Base-by-base conservation (phyloP, 352 stramenopile species). In the Thalassiosira sp. region DNA sequence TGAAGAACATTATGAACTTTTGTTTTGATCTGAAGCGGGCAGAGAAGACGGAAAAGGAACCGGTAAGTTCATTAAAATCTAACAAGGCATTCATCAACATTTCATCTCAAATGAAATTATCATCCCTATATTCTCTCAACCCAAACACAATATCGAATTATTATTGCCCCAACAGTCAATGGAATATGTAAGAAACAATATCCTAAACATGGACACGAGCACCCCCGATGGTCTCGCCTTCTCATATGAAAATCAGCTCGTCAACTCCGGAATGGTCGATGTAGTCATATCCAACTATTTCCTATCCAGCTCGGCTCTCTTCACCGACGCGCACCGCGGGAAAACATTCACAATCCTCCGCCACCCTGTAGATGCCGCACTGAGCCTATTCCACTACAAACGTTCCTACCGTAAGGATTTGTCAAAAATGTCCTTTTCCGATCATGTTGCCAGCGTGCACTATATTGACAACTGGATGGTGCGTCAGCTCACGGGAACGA, bases 381-480 rank as follows among this genome's bases (percentile, higher is more conserved):
- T 71, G 10, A 70, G 45, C 48, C 63, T 77, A 27, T 85, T 85
- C 28, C 65, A 80, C 51, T 79, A 82, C 72, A 28, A 82, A 66
- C 37, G 53, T 18, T 58, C 67, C 3, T 85, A 85, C 25, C 42
- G 65, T 3, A 25, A 49, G 31, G 65, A 77, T 49, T 72, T 72
- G 40, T 75, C 71, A n/a, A 63, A 66, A 35, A 79, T 79, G 45
- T 68, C 58, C 3, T 68, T 85, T 62, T 13, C 18, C 3, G 65
- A 82, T 28, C 82, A 85, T 64, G 72, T 70, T 10, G 37, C 25
- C 0, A 48, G 46, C 37, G 60, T 74, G 3, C n/a, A 69, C 11
- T 82, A 79, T 33, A 56, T 72, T 18, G 59, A 48, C 6, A 82
- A 80, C 53, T 85, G 77, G 77, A 79, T 85, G 67, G 66, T 78